Evolutionary conservation across 257 asterid genomes (phyloP), one percentile per base, ranked within the genome.

Genomic region (Solanum arcanum): DNA sequence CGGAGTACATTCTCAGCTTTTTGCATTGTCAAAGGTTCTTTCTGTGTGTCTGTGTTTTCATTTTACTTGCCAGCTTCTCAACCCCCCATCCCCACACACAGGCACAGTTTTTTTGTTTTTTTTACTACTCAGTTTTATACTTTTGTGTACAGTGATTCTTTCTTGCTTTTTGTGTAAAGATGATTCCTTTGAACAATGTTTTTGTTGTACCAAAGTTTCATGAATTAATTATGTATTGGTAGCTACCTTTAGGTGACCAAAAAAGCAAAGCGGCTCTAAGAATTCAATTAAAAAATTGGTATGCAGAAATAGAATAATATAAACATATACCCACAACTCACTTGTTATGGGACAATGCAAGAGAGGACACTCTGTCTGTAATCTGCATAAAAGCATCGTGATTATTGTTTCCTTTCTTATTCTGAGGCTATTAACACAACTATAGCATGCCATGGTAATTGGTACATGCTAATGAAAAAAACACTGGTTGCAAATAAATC

Each of bases 1-100:
- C 90, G 99, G 99, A 91, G 95, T 96, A 98, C 99, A 97, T 88
- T 90, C 98, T 80, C 99, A 97, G 93, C 98, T 97, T 87, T 96
- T 97, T 91, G 99, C 99, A 83, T 81, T 97, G 90, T 92, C 98
- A 84, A 97, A 97, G 99, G 99, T 96, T 86, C 75, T 88, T 86
- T 75, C 75, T 86, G 66, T 87, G 29, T 64, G 62, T 42, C 35
- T 15, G 25, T 27, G 66, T 10, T 80, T 80, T 64, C 68, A 47
- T 80, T 80, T 47, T 25, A 9, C 62, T 46, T 78, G 66, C 2
- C 66, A 46, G 60, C 47, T 39, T 23, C 39, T 27, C 86, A n/a
- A n/a, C 12, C 18, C 75, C n/a, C 76, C 86, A 2, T 16, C 77
- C 70, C 21, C 25, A 1, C 60, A 16, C 62, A 52, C 60, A 35